A percentile compares a stretch with the other conserved stretches of the same genome.
These are phyloP conservation scores for Backusella mclennaniae DNA, from an alignment of 192 early-diverging fungal species.

Conservation along the genomic window DNA sequence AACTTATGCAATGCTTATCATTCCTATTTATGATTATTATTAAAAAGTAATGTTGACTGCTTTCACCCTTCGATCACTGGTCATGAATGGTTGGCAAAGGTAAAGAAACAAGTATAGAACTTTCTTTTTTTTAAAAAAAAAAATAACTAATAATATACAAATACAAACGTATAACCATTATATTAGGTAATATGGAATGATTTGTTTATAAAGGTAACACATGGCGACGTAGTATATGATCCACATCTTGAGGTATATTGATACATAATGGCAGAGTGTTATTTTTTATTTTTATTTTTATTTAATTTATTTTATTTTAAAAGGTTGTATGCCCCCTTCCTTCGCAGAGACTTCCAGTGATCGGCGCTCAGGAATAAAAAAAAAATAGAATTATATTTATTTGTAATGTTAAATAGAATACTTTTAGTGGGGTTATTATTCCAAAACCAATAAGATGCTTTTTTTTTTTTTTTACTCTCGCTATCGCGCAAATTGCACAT, in stretches of 20 bases:
- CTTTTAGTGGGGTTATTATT: too few relatives aligned
- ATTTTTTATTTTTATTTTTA: not conserved
- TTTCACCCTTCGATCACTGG: not conserved
- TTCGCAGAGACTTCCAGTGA: not conserved
- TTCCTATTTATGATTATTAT: not conserved
- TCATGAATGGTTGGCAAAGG: not conserved
- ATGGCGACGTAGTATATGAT: not conserved
- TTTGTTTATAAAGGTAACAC: not conserved
- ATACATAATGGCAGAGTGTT: not conserved
- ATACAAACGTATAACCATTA: not conserved
- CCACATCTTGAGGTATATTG: not conserved
- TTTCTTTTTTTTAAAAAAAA: not conserved
- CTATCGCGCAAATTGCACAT: too few relatives aligned
- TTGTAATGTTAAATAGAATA: too few relatives aligned
- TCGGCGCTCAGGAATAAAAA: not conserved
- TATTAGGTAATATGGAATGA: not conserved
- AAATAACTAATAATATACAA: not conserved
- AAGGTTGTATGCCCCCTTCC: not conserved
- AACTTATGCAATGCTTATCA: not conserved
- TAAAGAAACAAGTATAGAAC: not conserved
- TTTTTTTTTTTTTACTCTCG: too few relatives aligned
- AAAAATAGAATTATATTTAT: not conserved
- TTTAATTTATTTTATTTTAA: not conserved
- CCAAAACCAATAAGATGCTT: too few relatives aligned
- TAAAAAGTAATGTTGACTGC: not conserved